phyloP scores from a whole-genome alignment of 495 filamentous ascomycete species.

The Lasiosphaeris hirsuta region DNA sequence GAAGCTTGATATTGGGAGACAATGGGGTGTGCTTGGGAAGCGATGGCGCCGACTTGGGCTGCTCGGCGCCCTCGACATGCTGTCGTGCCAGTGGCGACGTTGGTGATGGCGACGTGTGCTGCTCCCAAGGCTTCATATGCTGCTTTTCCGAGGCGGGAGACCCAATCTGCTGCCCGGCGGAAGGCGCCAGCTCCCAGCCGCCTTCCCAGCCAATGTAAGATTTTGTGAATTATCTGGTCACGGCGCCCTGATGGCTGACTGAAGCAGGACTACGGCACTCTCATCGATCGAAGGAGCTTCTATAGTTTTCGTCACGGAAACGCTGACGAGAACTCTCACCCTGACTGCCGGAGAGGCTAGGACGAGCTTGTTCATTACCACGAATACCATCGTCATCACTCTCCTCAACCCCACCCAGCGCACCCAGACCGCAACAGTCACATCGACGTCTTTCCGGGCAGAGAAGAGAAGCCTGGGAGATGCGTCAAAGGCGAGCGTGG shows the following conservation, averaged over 20 bases:
- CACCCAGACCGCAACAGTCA: slow-evolving; percentile 19
- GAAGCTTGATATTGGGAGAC: too few relatives aligned
- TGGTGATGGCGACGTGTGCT: slow-evolving; percentile 5
- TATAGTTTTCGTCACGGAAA: slow-evolving; percentile 17
- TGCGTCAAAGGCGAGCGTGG: background rate
- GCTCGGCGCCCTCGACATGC: background rate
- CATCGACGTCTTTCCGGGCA: slow-evolving; percentile 13
- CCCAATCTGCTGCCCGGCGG: slow-evolving; percentile 8
- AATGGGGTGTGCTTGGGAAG: too few relatives aligned
- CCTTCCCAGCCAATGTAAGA: slow-evolving; percentile 4
- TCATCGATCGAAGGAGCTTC: background rate
- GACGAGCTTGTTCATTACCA: slow-evolving; percentile 14
- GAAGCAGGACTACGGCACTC: background rate
- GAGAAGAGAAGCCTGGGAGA: too few relatives aligned
- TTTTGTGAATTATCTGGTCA: background rate
- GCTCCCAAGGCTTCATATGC: slow-evolving; percentile 15
- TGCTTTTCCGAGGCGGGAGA: slow-evolving; percentile 2
- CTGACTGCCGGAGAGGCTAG: slow-evolving; percentile 1
- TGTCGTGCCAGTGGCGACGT: slow-evolving; percentile 3
- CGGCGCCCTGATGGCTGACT: background rate
- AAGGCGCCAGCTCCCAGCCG: background rate
- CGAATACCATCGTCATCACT: slow-evolving; percentile 16
- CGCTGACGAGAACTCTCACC: slow-evolving; percentile 14
- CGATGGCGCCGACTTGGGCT: too few relatives aligned
- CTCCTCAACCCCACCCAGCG: slow-evolving; percentile 13